These are phyloP conservation scores for Glebionis coronaria DNA, from an alignment of 129 eudicot species.

Conservation along the genomic window DNA sequence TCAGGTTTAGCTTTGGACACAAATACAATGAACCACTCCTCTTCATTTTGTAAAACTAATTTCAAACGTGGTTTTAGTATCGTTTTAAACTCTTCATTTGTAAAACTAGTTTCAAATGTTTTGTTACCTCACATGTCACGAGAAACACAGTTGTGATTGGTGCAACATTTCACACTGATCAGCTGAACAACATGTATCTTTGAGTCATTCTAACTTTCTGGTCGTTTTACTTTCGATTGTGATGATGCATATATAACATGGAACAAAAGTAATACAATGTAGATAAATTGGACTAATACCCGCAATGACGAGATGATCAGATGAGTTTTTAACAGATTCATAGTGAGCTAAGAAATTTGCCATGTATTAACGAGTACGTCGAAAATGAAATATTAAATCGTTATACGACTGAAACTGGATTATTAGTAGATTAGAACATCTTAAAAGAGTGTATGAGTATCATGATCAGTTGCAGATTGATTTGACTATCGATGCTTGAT, in stretches of 20 bases:
- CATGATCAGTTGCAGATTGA: constrained; percentile 1
- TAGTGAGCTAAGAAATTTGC: constrained; percentile 80
- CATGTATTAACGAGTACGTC: constrained; percentile 35
- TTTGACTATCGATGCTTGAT: constrained; percentile 16
- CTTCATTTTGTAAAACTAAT: constrained; percentile 88
- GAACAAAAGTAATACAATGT: not conserved
- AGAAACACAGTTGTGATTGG: no score
- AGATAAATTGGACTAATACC: constrained; percentile 30
- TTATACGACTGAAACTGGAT: no score
- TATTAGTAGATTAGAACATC: no score
- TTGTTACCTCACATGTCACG: not conserved
- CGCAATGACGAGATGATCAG: constrained; percentile 73
- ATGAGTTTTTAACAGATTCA: constrained; percentile 56
- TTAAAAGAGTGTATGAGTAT: not conserved
- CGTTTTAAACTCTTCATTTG: constrained; percentile 96
- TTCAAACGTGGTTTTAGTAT: constrained; percentile 91
- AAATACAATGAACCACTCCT: constrained; percentile 90
- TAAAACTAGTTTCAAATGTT: constrained; percentile 72
- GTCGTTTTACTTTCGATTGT: not conserved
- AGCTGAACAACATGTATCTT: no score
- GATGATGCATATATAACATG: not conserved
- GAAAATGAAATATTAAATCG: no score
- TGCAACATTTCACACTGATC: no score
- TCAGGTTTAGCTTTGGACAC: constrained; percentile 84
- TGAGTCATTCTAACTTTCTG: no score